A percentile compares a stretch with the other conserved stretches of the same genome.
Conservation (phyloP, 176 grass and related monocot genomes). For the Eragrostis nindensis region DNA sequence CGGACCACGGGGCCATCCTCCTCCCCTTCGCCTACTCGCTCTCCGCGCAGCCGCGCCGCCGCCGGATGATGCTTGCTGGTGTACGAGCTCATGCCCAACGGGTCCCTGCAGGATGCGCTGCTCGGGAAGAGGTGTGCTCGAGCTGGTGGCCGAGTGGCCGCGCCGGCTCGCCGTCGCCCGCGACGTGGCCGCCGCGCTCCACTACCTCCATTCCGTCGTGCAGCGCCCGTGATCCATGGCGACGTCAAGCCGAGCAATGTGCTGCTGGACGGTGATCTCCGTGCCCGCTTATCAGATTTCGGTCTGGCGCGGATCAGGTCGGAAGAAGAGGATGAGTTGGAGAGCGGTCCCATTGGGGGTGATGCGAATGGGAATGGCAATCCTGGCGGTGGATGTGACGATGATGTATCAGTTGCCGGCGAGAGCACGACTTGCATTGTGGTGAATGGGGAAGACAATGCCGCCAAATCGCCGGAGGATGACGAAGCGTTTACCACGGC, state of each 20-base stretch:
- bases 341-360: conserved; percentile 35
- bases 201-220: conserved; percentile 75
- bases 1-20: conserved; percentile 42
- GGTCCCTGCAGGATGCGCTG: conserved; percentile 92
- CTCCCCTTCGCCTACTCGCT: conserved; percentile 74
- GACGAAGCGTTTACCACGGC: conserved; percentile 49
- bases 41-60: conserved; percentile 48
- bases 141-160: conserved; percentile 65
- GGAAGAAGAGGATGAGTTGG: conserved; percentile 49
- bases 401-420: conserved; percentile 55
- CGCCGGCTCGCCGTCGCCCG: conserved; percentile 70
- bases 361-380: conserved; percentile 37
- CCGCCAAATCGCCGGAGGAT: conserved; percentile 60
- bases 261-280: conserved; percentile 69
- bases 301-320: conserved; percentile 75
- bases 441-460: conserved; percentile 59
- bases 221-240: conserved; percentile 84
- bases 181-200: conserved; percentile 82
- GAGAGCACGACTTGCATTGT: conserved; percentile 39
- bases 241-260: conserved; percentile 98
- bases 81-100: conserved; percentile 97
- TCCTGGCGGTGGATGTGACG: conserved; percentile 55
- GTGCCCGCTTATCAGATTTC: conserved; percentile 85
- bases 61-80: conserved; percentile 82
- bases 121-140: conserved; percentile 67